These are phyloP conservation scores for Pistacia integerrima DNA, from an alignment of 345 rosid genomes.

Conservation along the genomic window DNA sequence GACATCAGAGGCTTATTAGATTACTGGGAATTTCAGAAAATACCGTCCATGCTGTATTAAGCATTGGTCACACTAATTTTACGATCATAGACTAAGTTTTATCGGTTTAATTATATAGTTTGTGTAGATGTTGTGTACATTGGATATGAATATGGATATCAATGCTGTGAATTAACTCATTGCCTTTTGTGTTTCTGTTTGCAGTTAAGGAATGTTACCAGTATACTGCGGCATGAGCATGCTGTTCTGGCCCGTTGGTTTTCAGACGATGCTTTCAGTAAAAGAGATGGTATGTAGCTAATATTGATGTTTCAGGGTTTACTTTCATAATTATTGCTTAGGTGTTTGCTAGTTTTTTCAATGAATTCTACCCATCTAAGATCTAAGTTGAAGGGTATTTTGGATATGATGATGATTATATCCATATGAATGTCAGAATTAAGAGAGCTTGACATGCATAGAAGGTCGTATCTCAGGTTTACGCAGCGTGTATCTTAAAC, in stretches of 20 bases:
- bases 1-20: not conserved
- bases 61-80: not conserved
- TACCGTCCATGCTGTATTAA: not conserved
- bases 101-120: not conserved
- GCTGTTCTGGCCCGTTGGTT: slow-evolving; percentile 55
- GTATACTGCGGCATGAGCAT: slow-evolving; percentile 50
- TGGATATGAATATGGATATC: not conserved
- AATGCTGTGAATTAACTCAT: not conserved
- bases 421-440: too few relatives aligned
- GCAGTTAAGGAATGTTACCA: slow-evolving; percentile 66
- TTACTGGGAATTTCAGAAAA: not conserved
- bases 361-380: not conserved
- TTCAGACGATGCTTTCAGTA: slow-evolving; percentile 47
- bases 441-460: too few relatives aligned
- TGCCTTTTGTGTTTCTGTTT: not conserved
- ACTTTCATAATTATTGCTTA: not conserved
- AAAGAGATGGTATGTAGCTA: slow-evolving; percentile 49
- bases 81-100: not conserved
- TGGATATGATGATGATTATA: too few relatives aligned
- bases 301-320: slow-evolving; percentile 2
- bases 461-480: too few relatives aligned
- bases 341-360: not conserved
- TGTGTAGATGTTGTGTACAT: not conserved
- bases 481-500: too few relatives aligned
- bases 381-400: not conserved